phyloP scores from a whole-genome alignment of 345 rosid genomes.

The Ceriops zippeliana region DNA sequence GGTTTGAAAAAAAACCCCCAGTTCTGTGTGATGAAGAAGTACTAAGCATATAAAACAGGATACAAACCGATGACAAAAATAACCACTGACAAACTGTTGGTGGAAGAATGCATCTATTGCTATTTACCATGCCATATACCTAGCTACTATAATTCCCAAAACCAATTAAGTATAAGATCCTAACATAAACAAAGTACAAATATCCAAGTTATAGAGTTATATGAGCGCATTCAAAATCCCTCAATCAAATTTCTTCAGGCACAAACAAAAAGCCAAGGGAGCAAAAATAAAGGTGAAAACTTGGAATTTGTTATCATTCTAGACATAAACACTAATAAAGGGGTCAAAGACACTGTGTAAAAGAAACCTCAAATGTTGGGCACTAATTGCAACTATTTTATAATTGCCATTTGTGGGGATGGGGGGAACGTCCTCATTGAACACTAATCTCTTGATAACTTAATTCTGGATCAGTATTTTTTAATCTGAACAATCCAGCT shows the following conservation, averaged over 20 bases:
- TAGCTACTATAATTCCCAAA: conserved; percentile 8
- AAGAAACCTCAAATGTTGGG: too few species aligned
- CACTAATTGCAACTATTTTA: too few species aligned
- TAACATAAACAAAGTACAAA: background rate
- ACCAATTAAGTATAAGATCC: background rate
- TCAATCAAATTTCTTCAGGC: background rate
- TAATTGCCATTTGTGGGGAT: too few species aligned
- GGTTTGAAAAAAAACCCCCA: background rate
- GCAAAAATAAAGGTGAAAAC: too few species aligned
- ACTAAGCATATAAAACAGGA: background rate
- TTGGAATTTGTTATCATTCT: too few species aligned
- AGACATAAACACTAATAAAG: too few species aligned
- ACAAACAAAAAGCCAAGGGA: background rate
- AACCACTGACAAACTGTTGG: background rate
- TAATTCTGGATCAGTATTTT: background rate
- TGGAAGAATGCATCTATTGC: background rate
- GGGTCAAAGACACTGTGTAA: too few species aligned
- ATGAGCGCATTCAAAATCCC: conserved; percentile 2
- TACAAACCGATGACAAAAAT: background rate
- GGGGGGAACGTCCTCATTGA: too few species aligned
- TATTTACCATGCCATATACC: background rate
- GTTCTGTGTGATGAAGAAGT: background rate
- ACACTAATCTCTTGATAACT: background rate
- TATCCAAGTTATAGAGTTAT: too few species aligned
- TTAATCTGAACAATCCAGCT: conserved; percentile 2